phyloP scores from a whole-genome alignment of 805 yeast species.

The Lipomyces oligophaga region DNA sequence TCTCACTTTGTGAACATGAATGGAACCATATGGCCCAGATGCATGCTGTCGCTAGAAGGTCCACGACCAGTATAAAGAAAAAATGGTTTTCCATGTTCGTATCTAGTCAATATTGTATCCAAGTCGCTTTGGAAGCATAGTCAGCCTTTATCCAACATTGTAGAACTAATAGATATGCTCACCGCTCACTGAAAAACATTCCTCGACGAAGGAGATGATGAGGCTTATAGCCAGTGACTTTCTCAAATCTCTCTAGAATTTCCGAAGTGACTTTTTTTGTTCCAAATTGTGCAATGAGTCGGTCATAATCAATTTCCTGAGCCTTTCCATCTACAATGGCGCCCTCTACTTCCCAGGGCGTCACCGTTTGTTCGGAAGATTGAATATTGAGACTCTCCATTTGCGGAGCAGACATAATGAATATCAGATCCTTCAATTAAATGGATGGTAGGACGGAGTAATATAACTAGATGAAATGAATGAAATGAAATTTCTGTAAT shows the following conservation, averaged over 20 bases:
- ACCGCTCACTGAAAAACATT: slow-evolving; percentile 82
- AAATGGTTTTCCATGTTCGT: slow-evolving; percentile 93
- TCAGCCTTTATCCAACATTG: neutral
- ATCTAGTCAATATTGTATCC: slow-evolving; percentile 69
- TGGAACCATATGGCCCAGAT: slow-evolving; percentile 95
- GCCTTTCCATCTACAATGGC: slow-evolving; percentile 92
- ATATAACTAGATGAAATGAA: too few species aligned
- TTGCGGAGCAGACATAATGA: too few species aligned
- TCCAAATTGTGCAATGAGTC: slow-evolving; percentile 82
- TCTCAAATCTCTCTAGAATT: slow-evolving; percentile 67
- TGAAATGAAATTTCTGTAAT: neutral
- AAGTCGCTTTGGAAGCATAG: slow-evolving; percentile 33
- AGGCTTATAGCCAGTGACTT: slow-evolving; percentile 84
- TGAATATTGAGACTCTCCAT: too few species aligned
- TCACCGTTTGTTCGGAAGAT: slow-evolving; percentile 61
- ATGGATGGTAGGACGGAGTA: too few species aligned
- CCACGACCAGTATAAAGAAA: slow-evolving; percentile 97
- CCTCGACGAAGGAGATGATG: slow-evolving; percentile 90
- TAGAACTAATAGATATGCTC: neutral
- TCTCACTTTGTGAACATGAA: slow-evolving; percentile 74
- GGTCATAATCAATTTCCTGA: slow-evolving; percentile 89
- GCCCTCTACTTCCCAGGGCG: slow-evolving; percentile 99
- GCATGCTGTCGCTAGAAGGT: slow-evolving; percentile 91
- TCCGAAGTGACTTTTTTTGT: slow-evolving; percentile 68
- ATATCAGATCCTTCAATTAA: too few species aligned